Evolutionary conservation across 805 yeast species (phyloP).

Genomic region (Allodekkera sacchari): DNA sequence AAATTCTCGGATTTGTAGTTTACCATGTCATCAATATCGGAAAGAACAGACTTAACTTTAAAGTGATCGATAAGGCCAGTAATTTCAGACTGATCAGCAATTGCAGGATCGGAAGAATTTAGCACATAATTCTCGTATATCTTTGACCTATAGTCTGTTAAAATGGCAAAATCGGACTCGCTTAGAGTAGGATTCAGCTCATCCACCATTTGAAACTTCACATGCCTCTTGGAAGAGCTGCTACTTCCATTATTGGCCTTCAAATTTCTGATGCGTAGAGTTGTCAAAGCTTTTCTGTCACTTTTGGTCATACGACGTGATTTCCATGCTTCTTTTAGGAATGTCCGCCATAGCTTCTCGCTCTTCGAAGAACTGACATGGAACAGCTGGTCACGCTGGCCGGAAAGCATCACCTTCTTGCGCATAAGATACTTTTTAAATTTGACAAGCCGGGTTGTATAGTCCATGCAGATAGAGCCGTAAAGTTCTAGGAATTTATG

Average conservation of each 20-base stretch:
- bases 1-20: slow-evolving; percentile 2
- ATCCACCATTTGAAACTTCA: too few relatives aligned
- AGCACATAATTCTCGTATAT: slow-evolving; percentile 16
- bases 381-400: neutral
- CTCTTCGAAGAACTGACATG: slow-evolving; percentile 3
- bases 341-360: slow-evolving; percentile 19
- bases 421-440: slow-evolving; percentile 23
- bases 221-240: too few relatives aligned
- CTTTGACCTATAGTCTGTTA: slow-evolving; percentile 21
- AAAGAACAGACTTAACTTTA: slow-evolving; percentile 7
- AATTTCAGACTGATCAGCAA: slow-evolving; percentile 15
- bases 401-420: neutral
- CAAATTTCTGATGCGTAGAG: too few relatives aligned
- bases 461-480: slow-evolving; percentile 17
- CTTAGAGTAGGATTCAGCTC: slow-evolving; percentile 25
- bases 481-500: slow-evolving; percentile 19
- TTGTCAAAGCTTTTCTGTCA: too few relatives aligned
- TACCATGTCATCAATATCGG: slow-evolving; percentile 4
- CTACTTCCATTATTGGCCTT: too few relatives aligned
- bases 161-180: slow-evolving; percentile 23
- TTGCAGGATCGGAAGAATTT: slow-evolving; percentile 13
- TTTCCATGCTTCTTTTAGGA: slow-evolving; percentile 10
- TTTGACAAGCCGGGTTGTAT: slow-evolving; percentile 22
- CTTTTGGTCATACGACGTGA: too few relatives aligned
- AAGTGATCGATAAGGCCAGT: slow-evolving; percentile 10